These are phyloP conservation scores for Craterostigma plantagineum DNA, from an alignment of 257 asterid genomes.

Conservation along the genomic window DNA sequence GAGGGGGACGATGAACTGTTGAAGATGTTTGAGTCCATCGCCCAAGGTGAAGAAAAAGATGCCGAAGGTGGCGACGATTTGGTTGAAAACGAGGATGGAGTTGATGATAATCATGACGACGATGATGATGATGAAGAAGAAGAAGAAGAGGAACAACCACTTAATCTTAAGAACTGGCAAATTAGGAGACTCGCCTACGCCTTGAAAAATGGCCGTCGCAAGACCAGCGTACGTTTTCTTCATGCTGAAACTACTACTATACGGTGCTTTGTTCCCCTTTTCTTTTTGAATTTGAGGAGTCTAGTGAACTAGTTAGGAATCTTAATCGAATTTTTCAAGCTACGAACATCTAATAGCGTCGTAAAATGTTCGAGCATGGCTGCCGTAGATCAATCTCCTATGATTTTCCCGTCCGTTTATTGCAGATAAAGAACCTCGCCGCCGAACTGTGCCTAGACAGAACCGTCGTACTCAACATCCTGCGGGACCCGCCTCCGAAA, in stretches of 20 bases:
- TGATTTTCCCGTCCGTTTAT: conserved; percentile 13
- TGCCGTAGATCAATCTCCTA: conserved; percentile 3
- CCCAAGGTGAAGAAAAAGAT: conserved; percentile 13
- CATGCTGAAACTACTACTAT: background rate
- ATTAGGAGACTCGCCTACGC: conserved; percentile 70
- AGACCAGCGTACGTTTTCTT: conserved; percentile 55
- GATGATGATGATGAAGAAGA: too few species aligned
- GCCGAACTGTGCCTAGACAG: conserved; percentile 83
- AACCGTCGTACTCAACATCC: conserved; percentile 56
- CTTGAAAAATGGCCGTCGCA: conserved; percentile 73
- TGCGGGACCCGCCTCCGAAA: conserved; percentile 80
- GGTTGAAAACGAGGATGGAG: conserved; percentile 14
- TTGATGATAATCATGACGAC: conserved; percentile 13
- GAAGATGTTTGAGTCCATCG: conserved; percentile 26
- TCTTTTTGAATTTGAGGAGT: too few species aligned
- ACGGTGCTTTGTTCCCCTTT: too few species aligned
- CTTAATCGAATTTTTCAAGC: background rate
- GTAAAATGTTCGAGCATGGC: background rate
- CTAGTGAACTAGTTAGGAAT: background rate
- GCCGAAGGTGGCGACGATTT: conserved; percentile 21
- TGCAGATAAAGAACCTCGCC: conserved; percentile 83
- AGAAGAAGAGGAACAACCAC: conserved; percentile 33
- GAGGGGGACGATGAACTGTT: conserved; percentile 51
- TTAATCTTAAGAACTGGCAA: conserved; percentile 74
- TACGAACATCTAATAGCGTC: too few species aligned